phyloP scores from a whole-genome alignment of 495 filamentous ascomycete species.

The Rostrohypoxylon terebratum region DNA sequence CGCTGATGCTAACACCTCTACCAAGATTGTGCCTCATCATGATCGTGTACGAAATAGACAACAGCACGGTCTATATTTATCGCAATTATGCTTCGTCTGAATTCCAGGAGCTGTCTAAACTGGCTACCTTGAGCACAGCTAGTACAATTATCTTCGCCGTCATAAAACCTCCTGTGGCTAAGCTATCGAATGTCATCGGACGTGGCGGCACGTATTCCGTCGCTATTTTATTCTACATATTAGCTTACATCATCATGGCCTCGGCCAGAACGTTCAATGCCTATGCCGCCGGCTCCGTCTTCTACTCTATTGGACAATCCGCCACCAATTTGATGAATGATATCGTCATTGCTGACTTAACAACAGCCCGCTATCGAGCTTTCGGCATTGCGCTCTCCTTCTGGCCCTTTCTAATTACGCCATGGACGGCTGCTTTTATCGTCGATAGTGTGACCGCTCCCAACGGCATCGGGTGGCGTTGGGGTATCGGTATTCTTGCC shows the following conservation, averaged over 20 bases:
- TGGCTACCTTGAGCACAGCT: conserved; percentile 58
- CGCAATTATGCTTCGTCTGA: conserved; percentile 60
- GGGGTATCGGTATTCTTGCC: conserved; percentile 65
- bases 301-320: conserved; percentile 60
- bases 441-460: conserved; percentile 55
- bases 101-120: conserved; percentile 57
- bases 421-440: conserved; percentile 60
- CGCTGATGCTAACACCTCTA: conserved; percentile 38
- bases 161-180: conserved; percentile 62
- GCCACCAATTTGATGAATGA: conserved; percentile 62
- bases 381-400: conserved; percentile 60
- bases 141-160: conserved; percentile 59
- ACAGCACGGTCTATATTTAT: conserved; percentile 62
- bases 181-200: conserved; percentile 62
- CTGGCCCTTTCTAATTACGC: conserved; percentile 60
- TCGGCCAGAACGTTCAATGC: conserved; percentile 57
- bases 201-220: conserved; percentile 60
- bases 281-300: conserved; percentile 59
- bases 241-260: conserved; percentile 61
- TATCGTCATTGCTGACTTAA: conserved; percentile 61
- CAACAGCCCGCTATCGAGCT: conserved; percentile 60
- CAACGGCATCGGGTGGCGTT: conserved; percentile 62
- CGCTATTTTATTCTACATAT: conserved; percentile 58
- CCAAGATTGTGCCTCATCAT: conserved; percentile 56
- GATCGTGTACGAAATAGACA: conserved; percentile 63